Evolutionary conservation across 2,329 filamentous ascomycete genomes (phyloP).

Genomic region (Gnomoniopsis sp.): DNA sequence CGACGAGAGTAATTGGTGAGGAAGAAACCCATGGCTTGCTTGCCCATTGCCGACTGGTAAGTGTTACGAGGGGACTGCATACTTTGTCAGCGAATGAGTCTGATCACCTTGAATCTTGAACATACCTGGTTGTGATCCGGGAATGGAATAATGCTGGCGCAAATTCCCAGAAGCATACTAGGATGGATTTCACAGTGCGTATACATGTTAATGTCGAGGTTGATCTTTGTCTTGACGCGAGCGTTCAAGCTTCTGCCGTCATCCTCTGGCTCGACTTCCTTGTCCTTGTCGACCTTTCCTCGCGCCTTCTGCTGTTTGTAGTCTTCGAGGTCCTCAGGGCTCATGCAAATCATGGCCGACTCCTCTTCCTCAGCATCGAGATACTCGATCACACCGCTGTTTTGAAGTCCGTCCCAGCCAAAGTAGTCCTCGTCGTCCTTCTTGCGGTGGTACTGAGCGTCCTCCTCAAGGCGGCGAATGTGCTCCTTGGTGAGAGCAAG

Average conservation of each 20-base stretch:
- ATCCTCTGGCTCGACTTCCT: constrained; percentile 60
- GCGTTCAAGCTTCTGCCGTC: constrained; percentile 71
- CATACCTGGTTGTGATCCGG: constrained; percentile 91
- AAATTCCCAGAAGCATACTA: constrained; percentile 98
- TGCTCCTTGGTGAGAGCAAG: constrained; percentile 82
- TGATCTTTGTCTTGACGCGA: constrained; percentile 83
- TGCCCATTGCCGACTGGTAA: constrained; percentile 99
- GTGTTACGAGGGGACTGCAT: constrained; percentile 90
- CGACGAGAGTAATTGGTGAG: constrained; percentile 94
- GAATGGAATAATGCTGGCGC: constrained; percentile 98
- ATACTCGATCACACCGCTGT: constrained; percentile 86
- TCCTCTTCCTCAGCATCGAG: constrained; percentile 98
- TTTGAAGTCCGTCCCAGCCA: constrained; percentile 85
- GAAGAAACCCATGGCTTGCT: constrained; percentile 99
- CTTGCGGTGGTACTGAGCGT: constrained; percentile 56
- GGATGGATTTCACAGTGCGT: constrained; percentile 99
- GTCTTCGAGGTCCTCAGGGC: constrained; percentile 85
- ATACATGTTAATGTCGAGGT: constrained; percentile 84
- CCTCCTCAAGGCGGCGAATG: constrained; percentile 70
- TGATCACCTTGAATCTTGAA: background rate
- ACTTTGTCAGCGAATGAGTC: constrained; percentile 29
- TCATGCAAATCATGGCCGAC: constrained; percentile 99
- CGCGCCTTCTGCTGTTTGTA: constrained; percentile 64
- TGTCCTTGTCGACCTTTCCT: constrained; percentile 68
- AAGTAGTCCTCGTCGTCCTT: constrained; percentile 61